phyloP scores from a whole-genome alignment of 768 basidiomycete genomes.

The Podaxis rugospora region DNA sequence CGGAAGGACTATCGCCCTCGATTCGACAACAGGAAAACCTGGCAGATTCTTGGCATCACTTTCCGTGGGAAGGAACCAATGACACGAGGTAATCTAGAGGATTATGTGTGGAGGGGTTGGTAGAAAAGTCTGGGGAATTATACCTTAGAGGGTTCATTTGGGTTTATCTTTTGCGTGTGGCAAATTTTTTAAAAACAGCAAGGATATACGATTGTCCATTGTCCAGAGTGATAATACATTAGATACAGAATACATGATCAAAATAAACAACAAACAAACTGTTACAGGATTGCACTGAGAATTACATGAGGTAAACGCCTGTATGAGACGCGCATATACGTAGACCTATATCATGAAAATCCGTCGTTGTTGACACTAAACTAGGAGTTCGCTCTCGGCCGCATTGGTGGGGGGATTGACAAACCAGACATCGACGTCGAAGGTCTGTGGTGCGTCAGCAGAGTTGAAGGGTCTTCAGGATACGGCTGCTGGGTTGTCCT shows the following conservation, averaged over 20 bases:
- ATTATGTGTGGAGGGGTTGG: slow-evolving; percentile 4
- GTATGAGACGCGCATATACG: too few species aligned
- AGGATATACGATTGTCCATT: too few species aligned
- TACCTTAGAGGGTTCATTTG: too few species aligned
- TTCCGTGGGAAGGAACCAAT: neutral
- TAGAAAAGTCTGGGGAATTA: neutral
- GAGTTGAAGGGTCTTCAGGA: neutral
- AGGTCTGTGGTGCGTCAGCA: neutral
- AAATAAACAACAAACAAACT: too few species aligned
- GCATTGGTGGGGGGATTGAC: neutral
- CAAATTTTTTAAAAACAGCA: too few species aligned
- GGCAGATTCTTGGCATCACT: neutral
- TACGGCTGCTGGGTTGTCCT: neutral
- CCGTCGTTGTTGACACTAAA: neutral
- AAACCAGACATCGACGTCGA: neutral
- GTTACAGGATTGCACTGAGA: too few species aligned
- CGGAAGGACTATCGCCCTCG: neutral
- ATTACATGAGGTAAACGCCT: too few species aligned
- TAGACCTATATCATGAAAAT: neutral
- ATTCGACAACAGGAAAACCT: slow-evolving; percentile 1
- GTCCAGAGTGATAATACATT: too few species aligned
- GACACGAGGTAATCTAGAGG: neutral
- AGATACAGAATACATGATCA: too few species aligned
- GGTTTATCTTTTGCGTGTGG: too few species aligned
- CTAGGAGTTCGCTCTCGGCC: neutral